A percentile compares a stretch with the other conserved stretches of the same genome.
phyloP scores from a whole-genome alignment of 2,329 filamentous ascomycete genomes.

The Huntiella bhutanensis region DNA sequence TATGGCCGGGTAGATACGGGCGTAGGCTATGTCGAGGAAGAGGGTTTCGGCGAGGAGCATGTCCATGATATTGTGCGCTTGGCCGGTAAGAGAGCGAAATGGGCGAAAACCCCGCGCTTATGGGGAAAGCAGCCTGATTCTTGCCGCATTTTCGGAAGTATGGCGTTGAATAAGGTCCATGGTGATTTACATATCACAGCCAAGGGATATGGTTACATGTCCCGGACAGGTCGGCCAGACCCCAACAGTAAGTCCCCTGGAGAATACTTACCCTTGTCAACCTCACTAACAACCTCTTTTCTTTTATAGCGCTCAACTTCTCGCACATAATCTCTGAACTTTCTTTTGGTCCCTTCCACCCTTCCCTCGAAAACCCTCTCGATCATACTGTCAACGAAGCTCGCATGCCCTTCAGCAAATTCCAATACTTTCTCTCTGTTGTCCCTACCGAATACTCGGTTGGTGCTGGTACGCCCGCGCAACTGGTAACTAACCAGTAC shows the following conservation, averaged over 20 bases:
- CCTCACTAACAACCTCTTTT: neutral
- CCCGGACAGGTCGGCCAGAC: constrained; percentile 57
- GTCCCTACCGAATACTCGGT: constrained; percentile 86
- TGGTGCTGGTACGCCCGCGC: constrained; percentile 21
- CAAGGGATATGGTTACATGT: constrained; percentile 82
- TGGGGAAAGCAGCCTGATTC: constrained; percentile 40
- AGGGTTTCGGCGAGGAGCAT: constrained; percentile 61
- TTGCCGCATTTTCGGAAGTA: constrained; percentile 73
- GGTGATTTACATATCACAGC: constrained; percentile 97
- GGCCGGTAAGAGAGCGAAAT: constrained; percentile 42
- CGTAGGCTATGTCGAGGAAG: constrained; percentile 43
- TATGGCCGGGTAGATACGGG: constrained; percentile 33
- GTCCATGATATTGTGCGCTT: constrained; percentile 78
- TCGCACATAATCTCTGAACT: constrained; percentile 90
- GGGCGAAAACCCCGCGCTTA: constrained; percentile 56
- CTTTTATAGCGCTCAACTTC: constrained; percentile 64
- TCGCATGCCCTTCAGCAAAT: constrained; percentile 71
- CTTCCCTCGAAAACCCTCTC: constrained; percentile 79
- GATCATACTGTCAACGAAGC: constrained; percentile 73
- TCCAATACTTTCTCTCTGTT: constrained; percentile 91
- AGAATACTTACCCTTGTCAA: neutral
- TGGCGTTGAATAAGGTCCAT: constrained; percentile 92
- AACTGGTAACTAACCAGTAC: constrained; percentile 80
- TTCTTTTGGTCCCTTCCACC: constrained; percentile 94
- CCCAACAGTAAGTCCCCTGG: constrained; percentile 44